Evolutionary conservation across 2,329 filamentous ascomycete species (phyloP).

Genomic region (Aspergillus tubingensis): DNA sequence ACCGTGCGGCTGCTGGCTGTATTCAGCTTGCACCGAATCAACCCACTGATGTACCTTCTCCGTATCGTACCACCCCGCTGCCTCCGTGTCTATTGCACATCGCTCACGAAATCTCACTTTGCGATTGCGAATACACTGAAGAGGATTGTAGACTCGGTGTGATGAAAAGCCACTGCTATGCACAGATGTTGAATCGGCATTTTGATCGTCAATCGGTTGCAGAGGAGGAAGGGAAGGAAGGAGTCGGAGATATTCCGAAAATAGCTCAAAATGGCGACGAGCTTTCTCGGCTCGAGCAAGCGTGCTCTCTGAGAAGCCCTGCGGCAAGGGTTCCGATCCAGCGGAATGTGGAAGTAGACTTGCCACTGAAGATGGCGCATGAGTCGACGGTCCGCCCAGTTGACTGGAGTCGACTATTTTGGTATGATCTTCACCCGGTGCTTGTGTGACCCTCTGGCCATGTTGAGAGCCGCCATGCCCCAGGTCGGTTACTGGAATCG

Average conservation of each 20-base stretch:
- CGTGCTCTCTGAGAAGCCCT: conserved; percentile 73
- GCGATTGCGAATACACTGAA: conserved; percentile 90
- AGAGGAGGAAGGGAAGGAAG: conserved; percentile 74
- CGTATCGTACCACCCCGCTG: conserved; percentile 75
- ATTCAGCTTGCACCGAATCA: conserved; percentile 62
- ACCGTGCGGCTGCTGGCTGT: conserved; percentile 47
- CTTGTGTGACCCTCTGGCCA: conserved; percentile 28
- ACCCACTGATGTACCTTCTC: conserved; percentile 75
- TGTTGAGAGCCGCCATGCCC: conserved; percentile 19
- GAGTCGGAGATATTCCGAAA: conserved; percentile 78
- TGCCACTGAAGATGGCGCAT: conserved; percentile 26
- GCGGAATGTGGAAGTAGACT: conserved; percentile 32
- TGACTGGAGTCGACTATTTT: conserved; percentile 12
- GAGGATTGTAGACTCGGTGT: conserved; percentile 80
- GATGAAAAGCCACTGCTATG: conserved; percentile 45
- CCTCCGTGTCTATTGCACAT: conserved; percentile 70
- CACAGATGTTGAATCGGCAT: conserved; percentile 17
- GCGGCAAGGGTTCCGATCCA: conserved; percentile 38
- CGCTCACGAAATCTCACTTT: conserved; percentile 80
- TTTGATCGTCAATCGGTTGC: conserved; percentile 1
- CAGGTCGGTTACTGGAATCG: conserved; percentile 17
- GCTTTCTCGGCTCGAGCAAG: conserved; percentile 81
- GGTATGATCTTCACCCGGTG: conserved; percentile 28
- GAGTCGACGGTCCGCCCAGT: conserved; percentile 10
- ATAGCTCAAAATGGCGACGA: conserved; percentile 80